Percentiles rank a stretch among this genome's conserved stretches.
These are phyloP conservation scores for Globisporangium echinulatum DNA, from an alignment of 352 stramenopile genomes.

Conservation along the genomic window DNA sequence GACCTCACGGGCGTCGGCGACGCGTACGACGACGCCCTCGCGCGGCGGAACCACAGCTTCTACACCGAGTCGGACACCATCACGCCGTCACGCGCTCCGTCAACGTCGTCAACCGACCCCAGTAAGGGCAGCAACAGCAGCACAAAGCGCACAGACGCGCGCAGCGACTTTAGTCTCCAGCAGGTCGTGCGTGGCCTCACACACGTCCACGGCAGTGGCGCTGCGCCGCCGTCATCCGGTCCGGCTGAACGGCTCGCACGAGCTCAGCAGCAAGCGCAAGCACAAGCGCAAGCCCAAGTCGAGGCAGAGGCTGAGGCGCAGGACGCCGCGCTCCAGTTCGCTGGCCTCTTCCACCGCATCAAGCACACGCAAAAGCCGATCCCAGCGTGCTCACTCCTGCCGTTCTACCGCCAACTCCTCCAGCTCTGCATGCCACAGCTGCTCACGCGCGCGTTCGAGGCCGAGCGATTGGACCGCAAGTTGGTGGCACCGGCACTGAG, in stretches of 20 bases:
- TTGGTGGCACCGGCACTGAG: conserved; percentile 42
- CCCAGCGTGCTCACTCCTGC: conserved; percentile 56
- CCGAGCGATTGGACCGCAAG: conserved; percentile 43
- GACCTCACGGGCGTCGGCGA: conserved; percentile 41
- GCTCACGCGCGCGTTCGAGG: conserved; percentile 57
- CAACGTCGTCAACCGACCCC: conserved; percentile 13
- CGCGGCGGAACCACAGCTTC: conserved; percentile 66
- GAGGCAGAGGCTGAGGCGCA: conserved; percentile 49
- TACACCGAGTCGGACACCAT: conserved; percentile 63
- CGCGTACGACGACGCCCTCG: conserved; percentile 24
- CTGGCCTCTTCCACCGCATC: conserved; percentile 73
- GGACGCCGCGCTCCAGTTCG: conserved; percentile 41
- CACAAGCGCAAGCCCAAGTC: conserved; percentile 1
- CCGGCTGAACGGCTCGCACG: background rate
- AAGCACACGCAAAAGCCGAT: conserved; percentile 76
- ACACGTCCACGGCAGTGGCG: conserved; percentile 29
- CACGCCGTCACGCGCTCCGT: conserved; percentile 14
- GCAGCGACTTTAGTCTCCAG: conserved; percentile 44
- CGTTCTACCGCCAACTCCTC: conserved; percentile 79
- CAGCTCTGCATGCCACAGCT: conserved; percentile 74
- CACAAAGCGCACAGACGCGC: background rate
- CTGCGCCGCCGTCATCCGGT: no score
- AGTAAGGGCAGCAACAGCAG: conserved; percentile 19
- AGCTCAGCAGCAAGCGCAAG: background rate
- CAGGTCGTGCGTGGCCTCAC: conserved; percentile 61